Percentiles rank a stretch among this genome's conserved stretches.
Conservation (phyloP, 441 rosid species). For the Capsella rubella region DNA sequence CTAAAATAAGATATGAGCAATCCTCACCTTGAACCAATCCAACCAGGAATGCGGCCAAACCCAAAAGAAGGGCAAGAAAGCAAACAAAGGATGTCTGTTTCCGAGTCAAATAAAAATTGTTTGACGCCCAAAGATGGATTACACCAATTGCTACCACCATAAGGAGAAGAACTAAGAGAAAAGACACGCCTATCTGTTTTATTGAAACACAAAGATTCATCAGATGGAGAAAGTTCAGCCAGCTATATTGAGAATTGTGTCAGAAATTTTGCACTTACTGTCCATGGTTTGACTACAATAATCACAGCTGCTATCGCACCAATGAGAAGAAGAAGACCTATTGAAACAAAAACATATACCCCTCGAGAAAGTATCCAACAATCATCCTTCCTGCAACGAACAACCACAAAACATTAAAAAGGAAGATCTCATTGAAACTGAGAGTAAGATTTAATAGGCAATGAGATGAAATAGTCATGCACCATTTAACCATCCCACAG, state of each 20-base stretch:
- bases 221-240: constrained; percentile 38
- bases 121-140: constrained; percentile 98
- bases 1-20: constrained; percentile 31
- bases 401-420: constrained; percentile 32
- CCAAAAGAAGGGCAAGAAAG: constrained; percentile 96
- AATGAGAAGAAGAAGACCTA: constrained; percentile 96
- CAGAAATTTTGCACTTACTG: constrained; percentile 62
- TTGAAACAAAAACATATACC: constrained; percentile 78
- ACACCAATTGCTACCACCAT: constrained; percentile 97
- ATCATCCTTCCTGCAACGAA: constrained; percentile 94
- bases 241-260: constrained; percentile 33
- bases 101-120: constrained; percentile 98
- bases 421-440: constrained; percentile 20
- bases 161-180: constrained; percentile 90
- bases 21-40: constrained; percentile 90
- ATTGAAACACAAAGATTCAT: constrained; percentile 44
- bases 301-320: constrained; percentile 97
- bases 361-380: constrained; percentile 97
- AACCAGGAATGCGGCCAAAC: constrained; percentile 98
- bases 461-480: constrained; percentile 44
- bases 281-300: constrained; percentile 89
- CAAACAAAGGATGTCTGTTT: constrained; percentile 91
- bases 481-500: constrained; percentile 99
- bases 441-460: constrained; percentile 33
- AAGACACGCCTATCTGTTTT: constrained; percentile 93